Evolutionary conservation across 1,284 basidiomycete species (phyloP).

Genomic region (Veloporphyrellus conicus): DNA sequence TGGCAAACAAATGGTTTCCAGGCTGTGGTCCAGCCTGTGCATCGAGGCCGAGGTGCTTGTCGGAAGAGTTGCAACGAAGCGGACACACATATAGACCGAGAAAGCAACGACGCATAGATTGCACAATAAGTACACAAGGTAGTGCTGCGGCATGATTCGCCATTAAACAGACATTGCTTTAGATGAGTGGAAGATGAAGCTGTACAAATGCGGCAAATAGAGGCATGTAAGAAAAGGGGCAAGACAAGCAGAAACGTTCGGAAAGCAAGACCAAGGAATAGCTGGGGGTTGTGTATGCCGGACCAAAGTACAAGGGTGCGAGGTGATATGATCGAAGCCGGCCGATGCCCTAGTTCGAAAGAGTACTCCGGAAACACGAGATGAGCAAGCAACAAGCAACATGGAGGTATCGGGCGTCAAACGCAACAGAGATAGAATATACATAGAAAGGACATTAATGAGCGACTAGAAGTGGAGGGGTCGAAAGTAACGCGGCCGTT

Average conservation of each 20-base stretch:
- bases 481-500: conserved; percentile 8
- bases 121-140: conserved; percentile 39
- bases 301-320: conserved; percentile 68
- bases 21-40: too few species aligned
- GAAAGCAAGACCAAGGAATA: conserved; percentile 44
- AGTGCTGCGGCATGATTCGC: conserved; percentile 35
- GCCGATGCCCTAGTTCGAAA: conserved; percentile 33
- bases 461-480: conserved; percentile 19
- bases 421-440: conserved; percentile 34
- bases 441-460: conserved; percentile 38
- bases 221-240: conserved; percentile 36
- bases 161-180: conserved; percentile 40
- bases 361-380: conserved; percentile 33
- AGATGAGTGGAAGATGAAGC: conserved; percentile 39
- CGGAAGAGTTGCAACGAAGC: too few species aligned
- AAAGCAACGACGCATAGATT: conserved; percentile 34
- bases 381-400: conserved; percentile 33
- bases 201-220: conserved; percentile 55
- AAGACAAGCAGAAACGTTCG: conserved; percentile 39
- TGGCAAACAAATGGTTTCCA: background rate
- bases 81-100: background rate
- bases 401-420: conserved; percentile 33
- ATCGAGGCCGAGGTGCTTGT: too few species aligned
- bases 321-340: conserved; percentile 43
- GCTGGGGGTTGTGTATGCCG: conserved; percentile 49